Percentiles rank a stretch among this genome's conserved stretches.
phyloP scores from a whole-genome alignment of 192 early-diverging fungal species.

The Podila epicladia region DNA sequence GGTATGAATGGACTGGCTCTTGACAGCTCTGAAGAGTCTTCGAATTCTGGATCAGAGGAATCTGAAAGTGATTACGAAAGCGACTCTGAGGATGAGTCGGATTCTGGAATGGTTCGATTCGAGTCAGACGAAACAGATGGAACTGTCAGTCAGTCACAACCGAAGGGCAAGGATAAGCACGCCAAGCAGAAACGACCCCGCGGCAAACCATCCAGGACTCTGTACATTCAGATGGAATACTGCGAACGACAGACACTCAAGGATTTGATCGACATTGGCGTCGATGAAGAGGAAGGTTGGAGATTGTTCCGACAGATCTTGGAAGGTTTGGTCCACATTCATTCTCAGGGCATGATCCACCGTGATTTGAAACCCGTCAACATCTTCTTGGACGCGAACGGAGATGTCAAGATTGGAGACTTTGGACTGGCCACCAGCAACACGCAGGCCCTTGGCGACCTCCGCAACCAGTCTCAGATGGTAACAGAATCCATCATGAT shows the following conservation, averaged over 20 bases:
- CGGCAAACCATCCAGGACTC: slow-evolving; percentile 56
- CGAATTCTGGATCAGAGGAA: slow-evolving; percentile 22
- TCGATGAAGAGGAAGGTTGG: slow-evolving; percentile 87
- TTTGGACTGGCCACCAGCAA: slow-evolving; percentile 78
- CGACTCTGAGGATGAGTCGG: slow-evolving; percentile 19
- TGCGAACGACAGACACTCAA: slow-evolving; percentile 93
- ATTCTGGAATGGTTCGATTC: slow-evolving; percentile 44
- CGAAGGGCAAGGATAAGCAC: neutral
- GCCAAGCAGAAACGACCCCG: slow-evolving; percentile 16
- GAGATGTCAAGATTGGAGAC: slow-evolving; percentile 74
- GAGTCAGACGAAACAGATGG: slow-evolving; percentile 42
- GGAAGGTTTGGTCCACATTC: slow-evolving; percentile 91
- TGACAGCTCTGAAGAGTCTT: slow-evolving; percentile 41
- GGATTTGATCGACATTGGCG: slow-evolving; percentile 81
- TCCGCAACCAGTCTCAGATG: slow-evolving; percentile 27
- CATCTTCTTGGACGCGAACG: slow-evolving; percentile 76
- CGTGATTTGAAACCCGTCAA: slow-evolving; percentile 93
- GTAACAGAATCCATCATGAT: slow-evolving; percentile 40
- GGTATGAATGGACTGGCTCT: slow-evolving; percentile 50
- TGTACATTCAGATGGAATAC: slow-evolving; percentile 99
- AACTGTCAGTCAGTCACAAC: slow-evolving; percentile 1
- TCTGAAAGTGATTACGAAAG: slow-evolving; percentile 39
- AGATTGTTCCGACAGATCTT: slow-evolving; percentile 88
- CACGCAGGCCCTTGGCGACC: slow-evolving; percentile 44
- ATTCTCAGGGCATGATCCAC: slow-evolving; percentile 88